A percentile compares a stretch with the other conserved stretches of the same genome.
phyloP scores from a whole-genome alignment of 2,329 filamentous ascomycete genomes.

The Sporothrix dimorphospora region DNA sequence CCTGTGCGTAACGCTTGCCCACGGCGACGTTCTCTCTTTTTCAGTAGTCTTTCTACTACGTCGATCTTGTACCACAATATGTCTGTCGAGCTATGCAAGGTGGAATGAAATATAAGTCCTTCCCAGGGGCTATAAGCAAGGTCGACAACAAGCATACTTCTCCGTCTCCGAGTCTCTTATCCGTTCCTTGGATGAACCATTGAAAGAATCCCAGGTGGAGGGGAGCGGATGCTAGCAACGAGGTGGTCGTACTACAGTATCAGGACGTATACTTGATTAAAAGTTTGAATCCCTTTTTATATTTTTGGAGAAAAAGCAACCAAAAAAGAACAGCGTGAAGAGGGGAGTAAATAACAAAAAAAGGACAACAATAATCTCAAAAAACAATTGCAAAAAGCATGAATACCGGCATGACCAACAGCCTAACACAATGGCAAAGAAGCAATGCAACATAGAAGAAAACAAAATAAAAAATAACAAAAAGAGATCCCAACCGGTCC shows the following conservation, averaged over 20 bases:
- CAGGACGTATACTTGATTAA: not conserved
- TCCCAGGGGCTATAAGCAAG: too few species aligned
- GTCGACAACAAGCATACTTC: too few species aligned
- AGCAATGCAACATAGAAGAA: not conserved
- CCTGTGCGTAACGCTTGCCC: too few species aligned
- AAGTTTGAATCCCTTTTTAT: not conserved
- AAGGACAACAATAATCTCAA: not conserved
- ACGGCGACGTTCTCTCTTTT: too few species aligned
- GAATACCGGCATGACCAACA: not conserved
- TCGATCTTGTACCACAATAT: not conserved
- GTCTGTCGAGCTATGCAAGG: not conserved
- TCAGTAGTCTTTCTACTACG: not conserved
- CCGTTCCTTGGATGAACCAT: too few species aligned
- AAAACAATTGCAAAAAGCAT: not conserved
- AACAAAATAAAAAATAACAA: not conserved
- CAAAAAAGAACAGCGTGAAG: not conserved
- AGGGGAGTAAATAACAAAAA: not conserved
- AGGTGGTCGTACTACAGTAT: not conserved
- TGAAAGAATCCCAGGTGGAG: not conserved
- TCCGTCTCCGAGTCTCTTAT: too few species aligned
- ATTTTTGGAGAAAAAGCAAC: not conserved
- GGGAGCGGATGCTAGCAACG: not conserved
- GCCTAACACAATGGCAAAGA: not conserved
- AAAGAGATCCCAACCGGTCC: constrained; percentile 14
- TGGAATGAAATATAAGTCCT: not conserved